Base-by-base conservation (phyloP, 345 rosid species). In the Salix brachista region DNA sequence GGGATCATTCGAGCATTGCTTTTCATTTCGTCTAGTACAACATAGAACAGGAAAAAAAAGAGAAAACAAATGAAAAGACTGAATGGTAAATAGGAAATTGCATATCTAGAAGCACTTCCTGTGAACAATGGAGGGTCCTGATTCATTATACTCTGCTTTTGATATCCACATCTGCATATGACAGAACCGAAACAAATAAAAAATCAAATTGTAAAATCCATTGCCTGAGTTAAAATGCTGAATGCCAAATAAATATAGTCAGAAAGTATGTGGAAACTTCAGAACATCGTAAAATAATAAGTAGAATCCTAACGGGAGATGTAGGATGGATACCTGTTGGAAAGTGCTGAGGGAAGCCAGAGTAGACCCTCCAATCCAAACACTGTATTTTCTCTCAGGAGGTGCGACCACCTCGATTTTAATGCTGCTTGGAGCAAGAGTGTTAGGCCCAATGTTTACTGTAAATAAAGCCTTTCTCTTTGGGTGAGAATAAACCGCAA, bases 321-420 rank as follows among this genome's bases (percentile, higher is more conserved):
- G 37, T 28, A 6, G 0, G 6, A 28, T 64, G 28, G 37, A 64
- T 64, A 30, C 67, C 67, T 64, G 67, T 32, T 64, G 67, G 67
- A 64, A 64, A 26, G 67, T 64, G 67, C 67, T 81, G 48, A 84
- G 87, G 42, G 83, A 81, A 76, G 83, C 82, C 52, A 79, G 61
- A 41, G 81, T 81, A 44, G 82, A 84, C 23, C 86, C 84, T 32
- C 86, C 80, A 36, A 80, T 80, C 86, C 86, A 78, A 28, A 81
- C 84, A 56, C 84, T 78, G 75, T 84, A 80, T 44, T 84, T 80
- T 73, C 84, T 84, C 75, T 80, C 69, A 65, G 69, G 69, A 30
- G 41, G 44, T 17, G 41, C 69, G 18, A 65, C 69, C 69, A 65
- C 69, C 69, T 65, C 34, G 69, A 65, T 65, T 65, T 65, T 65